Evolutionary conservation across 2,329 filamentous ascomycete species (phyloP).

Genomic region (Tolypocladium guangdongense): DNA sequence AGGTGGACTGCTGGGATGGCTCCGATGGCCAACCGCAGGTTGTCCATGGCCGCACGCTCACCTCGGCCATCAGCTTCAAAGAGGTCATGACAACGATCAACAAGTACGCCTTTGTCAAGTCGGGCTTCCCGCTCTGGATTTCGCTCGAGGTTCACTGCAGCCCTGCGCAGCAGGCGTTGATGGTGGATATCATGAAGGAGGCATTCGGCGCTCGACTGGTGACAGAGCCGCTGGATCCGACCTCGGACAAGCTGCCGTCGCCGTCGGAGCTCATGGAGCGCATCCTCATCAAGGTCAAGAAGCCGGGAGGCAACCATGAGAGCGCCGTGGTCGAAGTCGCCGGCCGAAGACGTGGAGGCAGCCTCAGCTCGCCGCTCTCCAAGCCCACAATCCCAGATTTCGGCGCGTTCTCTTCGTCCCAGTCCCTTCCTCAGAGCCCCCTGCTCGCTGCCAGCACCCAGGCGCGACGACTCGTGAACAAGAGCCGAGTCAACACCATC

Average conservation of each 20-base stretch:
- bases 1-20: constrained; percentile 98
- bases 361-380: constrained; percentile 56
- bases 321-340: constrained; percentile 18
- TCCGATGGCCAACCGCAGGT: constrained; percentile 78
- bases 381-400: constrained; percentile 53
- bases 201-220: constrained; percentile 75
- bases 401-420: constrained; percentile 33
- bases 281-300: constrained; percentile 92
- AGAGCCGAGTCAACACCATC: constrained; percentile 46
- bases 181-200: constrained; percentile 83
- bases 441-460: constrained; percentile 40
- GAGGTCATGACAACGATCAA: constrained; percentile 91
- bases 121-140: constrained; percentile 83
- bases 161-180: constrained; percentile 67
- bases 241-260: constrained; percentile 61
- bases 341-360: constrained; percentile 49
- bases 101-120: constrained; percentile 83
- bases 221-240: constrained; percentile 60
- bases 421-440: constrained; percentile 43
- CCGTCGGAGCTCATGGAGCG: constrained; percentile 75
- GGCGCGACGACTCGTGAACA: constrained; percentile 36
- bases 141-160: constrained; percentile 95
- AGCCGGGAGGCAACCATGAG: constrained; percentile 42
- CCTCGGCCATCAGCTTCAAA: constrained; percentile 76
- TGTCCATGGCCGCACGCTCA: constrained; percentile 82